These are phyloP conservation scores for Colletotrichum australisinense DNA, from an alignment of 2,329 filamentous ascomycete genomes.

Conservation along the genomic window DNA sequence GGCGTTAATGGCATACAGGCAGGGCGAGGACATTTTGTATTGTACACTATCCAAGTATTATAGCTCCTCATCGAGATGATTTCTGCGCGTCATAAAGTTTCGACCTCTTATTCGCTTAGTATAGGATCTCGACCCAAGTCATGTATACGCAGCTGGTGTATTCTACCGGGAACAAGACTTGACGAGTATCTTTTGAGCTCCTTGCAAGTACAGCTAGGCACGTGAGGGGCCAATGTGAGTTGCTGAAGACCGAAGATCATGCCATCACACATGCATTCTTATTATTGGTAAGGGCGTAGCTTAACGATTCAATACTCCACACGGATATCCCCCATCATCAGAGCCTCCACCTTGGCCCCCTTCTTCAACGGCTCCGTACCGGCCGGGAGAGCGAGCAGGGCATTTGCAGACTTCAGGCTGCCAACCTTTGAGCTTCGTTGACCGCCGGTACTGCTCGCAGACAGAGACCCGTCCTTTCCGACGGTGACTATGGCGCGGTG, in stretches of 20 bases:
- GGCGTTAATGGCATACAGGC: slow-evolving; percentile 39
- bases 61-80: slow-evolving; percentile 33
- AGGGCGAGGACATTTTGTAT: slow-evolving; percentile 36
- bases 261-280: neutral
- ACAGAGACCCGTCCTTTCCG: slow-evolving; percentile 73
- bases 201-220: neutral
- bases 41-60: slow-evolving; percentile 36
- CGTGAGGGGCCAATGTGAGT: neutral
- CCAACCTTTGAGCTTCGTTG: slow-evolving; percentile 92
- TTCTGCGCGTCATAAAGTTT: neutral
- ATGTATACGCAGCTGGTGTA: neutral
- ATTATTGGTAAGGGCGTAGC: no score
- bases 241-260: neutral
- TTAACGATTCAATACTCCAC: slow-evolving; percentile 2
- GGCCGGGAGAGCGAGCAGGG: slow-evolving; percentile 79
- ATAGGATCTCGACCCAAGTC: neutral
- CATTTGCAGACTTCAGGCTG: slow-evolving; percentile 90
- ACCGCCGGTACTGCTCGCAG: slow-evolving; percentile 85
- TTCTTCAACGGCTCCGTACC: slow-evolving; percentile 73
- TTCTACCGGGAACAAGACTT: neutral
- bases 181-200: no score
- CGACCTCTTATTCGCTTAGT: neutral
- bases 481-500: slow-evolving; percentile 83
- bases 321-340: slow-evolving; percentile 75
- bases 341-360: slow-evolving; percentile 78